Base-by-base conservation (phyloP, 768 basidiomycete genomes). In the Rhodosporidiobolus odoratus region DNA sequence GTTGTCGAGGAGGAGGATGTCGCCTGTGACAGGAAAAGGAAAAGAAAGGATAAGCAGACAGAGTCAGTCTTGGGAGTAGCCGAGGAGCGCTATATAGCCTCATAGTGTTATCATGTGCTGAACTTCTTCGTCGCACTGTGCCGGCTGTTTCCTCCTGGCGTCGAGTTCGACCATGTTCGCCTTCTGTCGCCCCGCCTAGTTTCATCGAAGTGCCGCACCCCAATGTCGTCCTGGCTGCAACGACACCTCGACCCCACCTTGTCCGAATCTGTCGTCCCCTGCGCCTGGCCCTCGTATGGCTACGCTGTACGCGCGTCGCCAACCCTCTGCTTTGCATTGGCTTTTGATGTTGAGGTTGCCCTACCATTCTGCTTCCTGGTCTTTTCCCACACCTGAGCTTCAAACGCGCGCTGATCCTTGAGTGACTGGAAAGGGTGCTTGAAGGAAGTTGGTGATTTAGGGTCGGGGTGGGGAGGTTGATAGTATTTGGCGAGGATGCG, bases 401-500 rank as follows among this genome's bases (percentile, higher is more conserved):
- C 96, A 78, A 97, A 97, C 15, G 88, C 86, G 62, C 90, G 88
- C 79, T 96, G 95, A 77, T 99, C 95, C 80, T 97, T 98, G 75
- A 92, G 79, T 9, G 86, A 86, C 59, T 60, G 41, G 72, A 76
- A 79, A 19, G 56, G 50, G 30, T 65, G 62, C 58, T 72, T 48
- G 52, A 45, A 19, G 21, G 65, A 45, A 0, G 62, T 64, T 35
- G 89, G 82, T 16, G 68, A 59, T 37, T 76, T 78, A 27, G 76
- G 69, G 35, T 70, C 74, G 47, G 67, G 82, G 80, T 80, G 89
- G 82, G 80, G 86, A n/a, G 91, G 84, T 63, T 84, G 85, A 79
- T 95, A 98, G 83, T 98, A 98, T 80, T 98, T 98, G 38, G 95
- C 90, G 16, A 99, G 85, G 35, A 98, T 89, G 59, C 96, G 89